Evolutionary conservation across 768 basidiomycete species (phyloP), one percentile per base, ranked within the genome.

Genomic region (Aureoboletus auriporus): DNA sequence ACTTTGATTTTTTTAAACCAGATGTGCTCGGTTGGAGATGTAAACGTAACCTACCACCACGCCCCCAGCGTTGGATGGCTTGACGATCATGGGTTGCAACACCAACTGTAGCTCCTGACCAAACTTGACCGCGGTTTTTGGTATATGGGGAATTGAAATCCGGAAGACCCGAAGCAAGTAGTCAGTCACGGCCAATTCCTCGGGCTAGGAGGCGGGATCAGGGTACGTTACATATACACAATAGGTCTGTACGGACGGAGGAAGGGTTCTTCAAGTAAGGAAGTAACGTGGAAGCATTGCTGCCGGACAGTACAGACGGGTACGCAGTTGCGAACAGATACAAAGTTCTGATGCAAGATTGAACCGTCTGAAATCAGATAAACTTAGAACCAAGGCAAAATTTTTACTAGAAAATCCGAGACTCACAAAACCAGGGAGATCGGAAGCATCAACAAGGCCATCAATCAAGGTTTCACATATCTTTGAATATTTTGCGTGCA

Each of bases 31-130:
- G 17, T 29, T 27, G 3, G 7, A 16, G 3, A 11, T 16, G 27
- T 28, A 12, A n/a, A 20, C 10, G 44, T 31, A 36, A 61, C 78
- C 28, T 51, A 89, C 88, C 67, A 78, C 73, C 8, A 87, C 71
- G 23, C 86, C 83, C 11, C 84, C 84, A 2, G 77, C 69, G 34
- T 76, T 74, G 0, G 84, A 80, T 5, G 92, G 93, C 59, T 89
- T 92, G 57, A 90, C 76, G 36, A 99, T 86, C 93, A 98, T 93
- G 0, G 90, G 89, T 54, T 95, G 82, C 10, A 98, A 72, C 7
- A 82, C 76, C 6, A 73, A 64, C 56, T 95, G 93, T 14, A 99
- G 74, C 44, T 94, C 90, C 34, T 83, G 78, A 0, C 89, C 93
- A 61, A 98, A 97, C 56, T 87, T 93, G 11, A 79, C 76, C 1